phyloP scores from a whole-genome alignment of 306 rosid genomes.

The Arachis stenosperma region DNA sequence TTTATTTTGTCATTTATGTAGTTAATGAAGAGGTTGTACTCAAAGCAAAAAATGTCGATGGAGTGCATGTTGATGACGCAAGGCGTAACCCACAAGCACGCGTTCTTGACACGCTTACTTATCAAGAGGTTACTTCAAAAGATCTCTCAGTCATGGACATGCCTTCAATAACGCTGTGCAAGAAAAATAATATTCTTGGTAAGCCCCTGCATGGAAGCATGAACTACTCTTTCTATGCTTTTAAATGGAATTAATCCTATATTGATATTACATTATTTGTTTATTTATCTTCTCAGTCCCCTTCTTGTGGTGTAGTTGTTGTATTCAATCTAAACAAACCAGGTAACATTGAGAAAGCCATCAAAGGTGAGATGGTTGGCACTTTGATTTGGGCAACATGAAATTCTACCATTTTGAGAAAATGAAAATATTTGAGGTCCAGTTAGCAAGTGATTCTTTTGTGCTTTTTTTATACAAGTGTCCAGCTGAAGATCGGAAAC shows the following conservation, averaged over 20 bases:
- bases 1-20: conserved; percentile 42
- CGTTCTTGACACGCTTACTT: conserved; percentile 73
- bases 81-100: conserved; percentile 76
- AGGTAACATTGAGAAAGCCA: conserved; percentile 89
- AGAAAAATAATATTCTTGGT: conserved; percentile 94
- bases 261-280: conserved; percentile 17
- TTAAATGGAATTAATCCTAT: background rate
- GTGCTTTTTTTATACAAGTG: conserved; percentile 25
- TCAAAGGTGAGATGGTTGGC: conserved; percentile 86
- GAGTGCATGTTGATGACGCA: conserved; percentile 80
- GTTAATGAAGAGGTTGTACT: conserved; percentile 96
- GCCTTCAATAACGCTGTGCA: conserved; percentile 96
- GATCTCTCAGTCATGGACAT: conserved; percentile 94
- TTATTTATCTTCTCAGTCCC: conserved; percentile 1
- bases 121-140: conserved; percentile 80
- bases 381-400: conserved; percentile 74
- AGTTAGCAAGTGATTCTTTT: conserved; percentile 31
- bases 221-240: background rate
- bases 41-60: conserved; percentile 96
- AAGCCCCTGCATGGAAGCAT: conserved; percentile 33
- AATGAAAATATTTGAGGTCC: conserved; percentile 44
- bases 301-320: conserved; percentile 63
- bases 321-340: conserved; percentile 86
- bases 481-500: conserved; percentile 36
- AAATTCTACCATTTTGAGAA: conserved; percentile 56